Evolutionary conservation across 768 basidiomycete genomes (phyloP).

Genomic region (Rhodosporidiobolus sp.): DNA sequence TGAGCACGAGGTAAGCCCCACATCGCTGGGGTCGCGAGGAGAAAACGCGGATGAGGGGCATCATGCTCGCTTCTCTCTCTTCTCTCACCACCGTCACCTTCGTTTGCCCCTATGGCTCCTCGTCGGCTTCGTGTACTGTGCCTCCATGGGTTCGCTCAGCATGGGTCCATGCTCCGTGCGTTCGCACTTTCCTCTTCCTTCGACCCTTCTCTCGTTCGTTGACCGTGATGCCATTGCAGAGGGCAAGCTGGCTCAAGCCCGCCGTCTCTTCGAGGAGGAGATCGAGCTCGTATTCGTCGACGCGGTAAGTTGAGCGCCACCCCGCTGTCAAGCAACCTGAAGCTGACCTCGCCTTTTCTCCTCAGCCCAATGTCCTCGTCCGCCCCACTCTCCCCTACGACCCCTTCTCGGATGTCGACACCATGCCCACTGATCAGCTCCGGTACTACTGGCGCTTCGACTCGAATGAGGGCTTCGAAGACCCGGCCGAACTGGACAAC

Average conservation of each 20-base stretch:
- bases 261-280: background rate
- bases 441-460: background rate
- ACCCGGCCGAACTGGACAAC: background rate
- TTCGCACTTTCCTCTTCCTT: background rate
- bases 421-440: background rate
- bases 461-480: background rate
- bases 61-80: background rate
- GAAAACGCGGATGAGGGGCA: too few species aligned
- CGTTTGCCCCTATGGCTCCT: background rate
- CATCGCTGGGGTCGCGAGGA: too few species aligned
- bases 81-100: background rate
- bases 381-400: slow-evolving; percentile 1
- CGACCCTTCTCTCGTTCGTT: too few species aligned
- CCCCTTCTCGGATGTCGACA: background rate
- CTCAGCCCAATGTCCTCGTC: background rate
- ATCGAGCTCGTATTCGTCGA: slow-evolving; percentile 1
- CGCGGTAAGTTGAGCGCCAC: slow-evolving; percentile 5
- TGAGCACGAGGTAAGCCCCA: too few species aligned
- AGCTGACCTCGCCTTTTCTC: background rate
- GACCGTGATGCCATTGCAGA: background rate
- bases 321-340: too few species aligned
- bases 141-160: background rate
- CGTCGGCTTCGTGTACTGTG: background rate
- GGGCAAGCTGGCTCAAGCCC: background rate
- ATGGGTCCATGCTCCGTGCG: background rate